These are phyloP conservation scores for Prototheca stagnorum DNA, from an alignment of 163 green algal species.

Conservation along the genomic window DNA sequence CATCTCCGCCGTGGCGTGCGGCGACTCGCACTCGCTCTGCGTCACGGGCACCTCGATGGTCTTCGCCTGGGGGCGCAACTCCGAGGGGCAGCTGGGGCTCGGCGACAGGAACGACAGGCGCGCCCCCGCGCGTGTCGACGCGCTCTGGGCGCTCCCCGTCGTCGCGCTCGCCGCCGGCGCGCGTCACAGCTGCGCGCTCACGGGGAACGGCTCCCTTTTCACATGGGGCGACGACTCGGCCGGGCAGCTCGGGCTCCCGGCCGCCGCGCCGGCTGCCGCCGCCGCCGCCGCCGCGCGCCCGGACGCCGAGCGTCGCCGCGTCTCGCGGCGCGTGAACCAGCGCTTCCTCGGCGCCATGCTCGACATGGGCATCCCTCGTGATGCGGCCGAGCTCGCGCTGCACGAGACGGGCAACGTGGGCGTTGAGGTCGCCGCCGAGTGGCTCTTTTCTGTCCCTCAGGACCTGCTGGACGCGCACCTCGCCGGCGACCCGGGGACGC, in stretches of 20 bases:
- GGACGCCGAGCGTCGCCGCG: conserved; percentile 20
- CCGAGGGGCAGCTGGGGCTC: conserved; percentile 61
- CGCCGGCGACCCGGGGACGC: too few species aligned
- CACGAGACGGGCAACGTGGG: conserved; percentile 66
- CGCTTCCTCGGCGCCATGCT: conserved; percentile 53
- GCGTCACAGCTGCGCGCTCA: conserved; percentile 62
- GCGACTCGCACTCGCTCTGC: conserved; percentile 55
- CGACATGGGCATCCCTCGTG: conserved; percentile 73
- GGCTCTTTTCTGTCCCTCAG: conserved; percentile 48
- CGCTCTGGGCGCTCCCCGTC: conserved; percentile 69
- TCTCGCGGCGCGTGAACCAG: conserved; percentile 50
- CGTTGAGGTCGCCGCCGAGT: conserved; percentile 72
- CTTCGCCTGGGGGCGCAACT: conserved; percentile 64
- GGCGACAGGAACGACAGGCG: conserved; percentile 41
- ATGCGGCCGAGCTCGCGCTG: conserved; percentile 62
- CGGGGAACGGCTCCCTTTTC: conserved; percentile 66
- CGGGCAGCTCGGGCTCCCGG: conserved; percentile 51
- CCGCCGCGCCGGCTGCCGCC: conserved; percentile 17
- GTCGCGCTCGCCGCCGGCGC: conserved; percentile 58
- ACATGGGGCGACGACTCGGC: conserved; percentile 57
- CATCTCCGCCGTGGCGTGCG: conserved; percentile 59
- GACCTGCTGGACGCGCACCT: conserved; percentile 35
- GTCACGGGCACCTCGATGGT: conserved; percentile 66
- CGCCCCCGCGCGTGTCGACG: conserved; percentile 40
- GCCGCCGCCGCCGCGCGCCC: conserved; percentile 10